These are phyloP conservation scores for Clavariopsis aquatica DNA, from an alignment of 495 filamentous ascomycete species.

Conservation along the genomic window DNA sequence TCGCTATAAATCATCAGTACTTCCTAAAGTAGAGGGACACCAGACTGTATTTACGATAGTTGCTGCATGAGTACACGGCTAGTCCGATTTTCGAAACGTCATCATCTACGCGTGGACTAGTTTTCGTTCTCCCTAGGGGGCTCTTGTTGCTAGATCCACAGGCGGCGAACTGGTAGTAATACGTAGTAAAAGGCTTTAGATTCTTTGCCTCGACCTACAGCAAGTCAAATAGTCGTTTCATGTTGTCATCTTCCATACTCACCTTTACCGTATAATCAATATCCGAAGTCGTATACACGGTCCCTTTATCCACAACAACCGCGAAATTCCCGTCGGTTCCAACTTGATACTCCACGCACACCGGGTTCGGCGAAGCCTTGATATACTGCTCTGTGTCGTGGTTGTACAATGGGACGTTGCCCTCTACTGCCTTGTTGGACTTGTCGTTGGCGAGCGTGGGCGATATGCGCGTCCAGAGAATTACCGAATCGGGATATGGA, in stretches of 20 bases:
- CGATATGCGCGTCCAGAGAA: conserved; percentile 66
- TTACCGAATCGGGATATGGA: conserved; percentile 62
- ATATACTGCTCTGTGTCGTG: conserved; percentile 58
- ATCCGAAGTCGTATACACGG: conserved; percentile 64
- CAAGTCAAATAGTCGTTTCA: background rate
- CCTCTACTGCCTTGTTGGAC: conserved; percentile 57
- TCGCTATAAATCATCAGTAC: conserved; percentile 34
- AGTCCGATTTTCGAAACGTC: conserved; percentile 41
- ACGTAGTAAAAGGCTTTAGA: conserved; percentile 61
- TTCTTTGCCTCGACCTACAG: conserved; percentile 55
- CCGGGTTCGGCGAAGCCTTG: conserved; percentile 54
- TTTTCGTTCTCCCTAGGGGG: conserved; percentile 47
- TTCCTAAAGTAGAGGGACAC: background rate
- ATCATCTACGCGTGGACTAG: conserved; percentile 42
- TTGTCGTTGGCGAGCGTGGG: conserved; percentile 56
- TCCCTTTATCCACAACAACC: conserved; percentile 47
- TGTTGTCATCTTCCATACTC: background rate
- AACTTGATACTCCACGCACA: conserved; percentile 62
- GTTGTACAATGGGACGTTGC: conserved; percentile 57
- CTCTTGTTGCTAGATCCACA: conserved; percentile 44
- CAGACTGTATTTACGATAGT: conserved; percentile 34
- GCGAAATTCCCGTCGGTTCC: conserved; percentile 44
- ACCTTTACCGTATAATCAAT: conserved; percentile 72
- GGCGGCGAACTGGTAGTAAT: conserved; percentile 52
- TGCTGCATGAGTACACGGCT: conserved; percentile 48